Percentiles rank a stretch among this genome's conserved stretches.
Evolutionary conservation across 768 basidiomycete species (phyloP).

Genomic region (Macrolepiota albuminosa): DNA sequence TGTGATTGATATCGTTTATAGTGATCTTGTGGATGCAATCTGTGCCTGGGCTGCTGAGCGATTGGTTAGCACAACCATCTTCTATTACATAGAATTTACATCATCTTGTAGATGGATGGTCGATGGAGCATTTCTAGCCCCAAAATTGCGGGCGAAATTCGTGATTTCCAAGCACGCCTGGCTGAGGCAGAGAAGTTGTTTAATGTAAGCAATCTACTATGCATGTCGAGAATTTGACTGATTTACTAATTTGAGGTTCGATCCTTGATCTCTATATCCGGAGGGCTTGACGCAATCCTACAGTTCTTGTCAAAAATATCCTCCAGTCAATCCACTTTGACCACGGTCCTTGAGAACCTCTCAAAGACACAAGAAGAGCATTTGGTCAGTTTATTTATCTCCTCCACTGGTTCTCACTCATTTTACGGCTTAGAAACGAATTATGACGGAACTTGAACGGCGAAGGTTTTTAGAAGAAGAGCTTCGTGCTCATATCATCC

Average conservation of each 20-base stretch:
- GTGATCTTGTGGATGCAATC: conserved; percentile 11
- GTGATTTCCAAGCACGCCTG: conserved; percentile 9
- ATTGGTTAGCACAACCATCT: conserved; percentile 3
- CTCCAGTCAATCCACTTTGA: conserved; percentile 1
- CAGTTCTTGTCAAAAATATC: neutral
- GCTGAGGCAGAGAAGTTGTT: conserved; percentile 6
- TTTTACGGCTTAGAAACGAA: neutral
- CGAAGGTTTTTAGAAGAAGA: neutral
- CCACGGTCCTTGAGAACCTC: conserved; percentile 1
- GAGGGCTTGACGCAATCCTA: neutral
- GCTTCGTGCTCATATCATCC: neutral
- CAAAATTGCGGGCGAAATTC: conserved; percentile 4
- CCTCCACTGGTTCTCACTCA: neutral
- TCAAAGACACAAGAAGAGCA: neutral
- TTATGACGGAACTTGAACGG: neutral
- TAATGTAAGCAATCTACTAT: neutral
- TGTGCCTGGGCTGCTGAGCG: conserved; percentile 10
- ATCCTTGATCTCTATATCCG: neutral
- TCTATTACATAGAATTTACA: neutral
- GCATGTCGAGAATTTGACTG: neutral
- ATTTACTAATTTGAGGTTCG: neutral
- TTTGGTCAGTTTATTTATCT: neutral
- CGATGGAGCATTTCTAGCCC: conserved; percentile 5
- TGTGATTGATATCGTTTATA: neutral
- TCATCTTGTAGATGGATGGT: conserved; percentile 2